phyloP scores from a whole-genome alignment of 495 filamentous ascomycete genomes.

The Hypoxylon trugodes region DNA sequence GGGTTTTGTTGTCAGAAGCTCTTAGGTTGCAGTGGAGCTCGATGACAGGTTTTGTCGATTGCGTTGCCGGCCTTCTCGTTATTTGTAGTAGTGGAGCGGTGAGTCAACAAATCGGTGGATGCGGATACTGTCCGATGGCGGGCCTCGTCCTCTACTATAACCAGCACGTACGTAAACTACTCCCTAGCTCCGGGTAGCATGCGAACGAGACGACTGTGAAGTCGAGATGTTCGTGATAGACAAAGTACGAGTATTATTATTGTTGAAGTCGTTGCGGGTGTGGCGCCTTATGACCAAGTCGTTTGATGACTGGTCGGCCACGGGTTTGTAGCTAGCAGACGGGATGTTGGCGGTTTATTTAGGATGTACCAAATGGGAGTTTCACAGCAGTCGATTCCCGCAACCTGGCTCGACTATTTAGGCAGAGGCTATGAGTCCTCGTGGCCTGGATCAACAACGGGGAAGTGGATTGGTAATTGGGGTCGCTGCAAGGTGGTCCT shows the following conservation, averaged over 20 bases:
- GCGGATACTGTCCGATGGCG: constrained; percentile 47
- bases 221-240: constrained; percentile 43
- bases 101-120: constrained; percentile 35
- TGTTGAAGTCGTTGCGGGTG: constrained; percentile 17
- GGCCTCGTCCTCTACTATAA: constrained; percentile 17
- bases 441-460: constrained; percentile 30
- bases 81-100: constrained; percentile 26
- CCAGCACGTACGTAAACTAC: constrained; percentile 22
- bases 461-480: constrained; percentile 25
- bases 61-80: constrained; percentile 40
- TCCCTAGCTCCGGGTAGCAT: constrained; percentile 26
- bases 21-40: constrained; percentile 25
- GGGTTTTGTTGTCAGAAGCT: constrained; percentile 46
- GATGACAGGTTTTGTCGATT: constrained; percentile 18
- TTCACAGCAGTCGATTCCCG: constrained; percentile 29
- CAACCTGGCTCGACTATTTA: constrained; percentile 36
- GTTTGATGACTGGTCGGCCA: constrained; percentile 40
- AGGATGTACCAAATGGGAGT: constrained; percentile 18
- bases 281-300: constrained; percentile 39
- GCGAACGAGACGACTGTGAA: constrained; percentile 21
- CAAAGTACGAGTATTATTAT: constrained; percentile 45
- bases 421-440: constrained; percentile 40
- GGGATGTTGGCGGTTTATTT: constrained; percentile 32
- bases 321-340: constrained; percentile 28
- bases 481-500: constrained; percentile 37